Conservation (phyloP, 108 stramenopile species). For the Aurantiochytrium sp. region DNA sequence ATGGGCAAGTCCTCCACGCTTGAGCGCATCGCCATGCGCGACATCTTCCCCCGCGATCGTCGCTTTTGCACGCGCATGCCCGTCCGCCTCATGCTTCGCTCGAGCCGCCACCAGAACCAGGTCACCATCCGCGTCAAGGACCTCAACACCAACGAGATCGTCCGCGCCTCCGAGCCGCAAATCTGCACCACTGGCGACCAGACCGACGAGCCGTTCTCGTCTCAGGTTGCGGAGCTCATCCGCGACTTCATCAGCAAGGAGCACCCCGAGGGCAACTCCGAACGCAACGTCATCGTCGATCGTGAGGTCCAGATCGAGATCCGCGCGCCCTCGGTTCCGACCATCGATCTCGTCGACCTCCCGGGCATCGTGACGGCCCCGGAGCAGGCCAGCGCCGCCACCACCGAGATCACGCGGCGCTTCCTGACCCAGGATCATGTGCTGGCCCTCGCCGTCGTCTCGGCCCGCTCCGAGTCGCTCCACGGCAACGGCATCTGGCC, state of each 20-base stretch:
- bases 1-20: background rate
- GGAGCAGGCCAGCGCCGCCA: background rate
- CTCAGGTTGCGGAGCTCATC: background rate
- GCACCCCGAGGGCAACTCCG: background rate
- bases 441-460: background rate
- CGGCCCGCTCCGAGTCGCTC: background rate
- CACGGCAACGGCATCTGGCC: background rate
- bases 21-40: background rate
- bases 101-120: background rate
- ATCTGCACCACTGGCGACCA: background rate
- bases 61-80: background rate
- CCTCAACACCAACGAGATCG: background rate
- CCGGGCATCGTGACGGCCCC: conserved; percentile 1
- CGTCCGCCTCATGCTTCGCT: background rate
- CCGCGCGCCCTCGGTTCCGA: background rate
- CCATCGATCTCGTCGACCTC: background rate
- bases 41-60: background rate
- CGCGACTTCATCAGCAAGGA: background rate
- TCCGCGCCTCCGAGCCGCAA: background rate
- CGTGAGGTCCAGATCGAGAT: background rate
- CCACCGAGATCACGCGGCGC: background rate
- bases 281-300: background rate
- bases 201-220: background rate
- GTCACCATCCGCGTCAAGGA: background rate
- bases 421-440: background rate